A percentile compares a stretch with the other conserved stretches of the same genome.
These are phyloP conservation scores for Acanthamoeba triangularis DNA, from an alignment of 208 protist genomes.

Conservation along the genomic window DNA sequence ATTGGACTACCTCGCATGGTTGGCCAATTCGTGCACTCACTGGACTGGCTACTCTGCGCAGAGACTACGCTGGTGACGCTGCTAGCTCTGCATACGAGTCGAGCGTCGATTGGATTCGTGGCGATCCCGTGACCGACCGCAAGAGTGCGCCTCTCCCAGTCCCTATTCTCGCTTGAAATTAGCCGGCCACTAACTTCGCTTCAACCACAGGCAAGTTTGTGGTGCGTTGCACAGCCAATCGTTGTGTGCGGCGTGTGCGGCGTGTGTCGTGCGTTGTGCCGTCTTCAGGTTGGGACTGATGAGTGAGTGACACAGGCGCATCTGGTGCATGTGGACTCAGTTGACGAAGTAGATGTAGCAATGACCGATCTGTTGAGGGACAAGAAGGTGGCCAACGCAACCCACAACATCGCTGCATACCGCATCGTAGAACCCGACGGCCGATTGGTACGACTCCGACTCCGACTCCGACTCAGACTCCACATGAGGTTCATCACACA, in stretches of 20 bases:
- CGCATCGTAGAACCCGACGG: constrained; percentile 88
- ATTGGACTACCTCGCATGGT: background rate
- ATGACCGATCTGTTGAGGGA: constrained; percentile 70
- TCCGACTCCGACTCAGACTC: background rate
- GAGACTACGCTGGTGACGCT: background rate
- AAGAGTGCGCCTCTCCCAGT: too few relatives aligned
- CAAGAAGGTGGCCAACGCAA: constrained; percentile 82
- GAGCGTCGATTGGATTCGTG: constrained; percentile 10
- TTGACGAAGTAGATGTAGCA: constrained; percentile 76
- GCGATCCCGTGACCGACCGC: constrained; percentile 58
- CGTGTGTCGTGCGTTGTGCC: background rate
- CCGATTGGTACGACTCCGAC: background rate
- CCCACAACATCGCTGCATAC: constrained; percentile 96
- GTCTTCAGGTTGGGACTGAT: too few relatives aligned
- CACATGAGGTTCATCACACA: background rate
- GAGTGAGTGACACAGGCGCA: too few relatives aligned
- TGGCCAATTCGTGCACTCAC: too few relatives aligned
- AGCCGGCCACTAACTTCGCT: background rate
- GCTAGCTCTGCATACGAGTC: background rate
- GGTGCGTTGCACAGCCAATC: background rate
- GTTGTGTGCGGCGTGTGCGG: background rate
- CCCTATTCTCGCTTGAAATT: background rate
- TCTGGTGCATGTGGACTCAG: constrained; percentile 55
- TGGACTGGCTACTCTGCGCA: too few relatives aligned
- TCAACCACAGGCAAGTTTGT: constrained; percentile 50